A percentile compares a stretch with the other conserved stretches of the same genome.
phyloP scores from a whole-genome alignment of 2,329 filamentous ascomycete species.

The Zasmidium angulare region DNA sequence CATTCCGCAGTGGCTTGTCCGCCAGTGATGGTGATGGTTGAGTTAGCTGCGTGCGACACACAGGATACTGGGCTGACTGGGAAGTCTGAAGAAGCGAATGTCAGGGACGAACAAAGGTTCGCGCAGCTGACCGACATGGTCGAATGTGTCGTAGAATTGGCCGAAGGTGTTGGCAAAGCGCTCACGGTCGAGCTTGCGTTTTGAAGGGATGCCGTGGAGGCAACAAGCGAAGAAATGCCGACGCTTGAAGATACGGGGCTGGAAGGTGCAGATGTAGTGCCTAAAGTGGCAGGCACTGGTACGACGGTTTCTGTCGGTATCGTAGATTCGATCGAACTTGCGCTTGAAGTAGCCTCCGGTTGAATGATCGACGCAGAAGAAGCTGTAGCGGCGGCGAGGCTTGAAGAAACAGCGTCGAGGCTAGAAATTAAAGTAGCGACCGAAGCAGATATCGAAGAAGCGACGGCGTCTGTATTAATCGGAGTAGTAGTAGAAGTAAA shows the following conservation, averaged over 20 bases:
- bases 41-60: conserved; percentile 23
- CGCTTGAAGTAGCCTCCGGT: neutral
- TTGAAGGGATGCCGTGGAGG: neutral
- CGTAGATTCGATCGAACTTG: neutral
- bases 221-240: neutral
- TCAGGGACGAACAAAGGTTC: conserved; percentile 24
- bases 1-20: conserved; percentile 26
- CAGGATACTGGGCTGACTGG: conserved; percentile 25
- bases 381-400: neutral
- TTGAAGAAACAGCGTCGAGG: conserved; percentile 2
- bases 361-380: neutral
- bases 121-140: conserved; percentile 17
- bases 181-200: neutral
- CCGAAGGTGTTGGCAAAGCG: conserved; percentile 3
- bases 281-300: neutral
- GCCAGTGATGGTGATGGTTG: conserved; percentile 27
- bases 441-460: conserved; percentile 2
- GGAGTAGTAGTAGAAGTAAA: conserved; percentile 17
- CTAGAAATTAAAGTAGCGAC: conserved; percentile 3
- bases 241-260: conserved; percentile 1
- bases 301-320: neutral
- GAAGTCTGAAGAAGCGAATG: conserved; percentile 20
- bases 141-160: conserved; percentile 4
- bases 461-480: conserved; percentile 11
- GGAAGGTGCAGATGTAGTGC: neutral